phyloP scores from a whole-genome alignment of 2,329 filamentous ascomycete species.

The Neocatenulostroma microsporum region DNA sequence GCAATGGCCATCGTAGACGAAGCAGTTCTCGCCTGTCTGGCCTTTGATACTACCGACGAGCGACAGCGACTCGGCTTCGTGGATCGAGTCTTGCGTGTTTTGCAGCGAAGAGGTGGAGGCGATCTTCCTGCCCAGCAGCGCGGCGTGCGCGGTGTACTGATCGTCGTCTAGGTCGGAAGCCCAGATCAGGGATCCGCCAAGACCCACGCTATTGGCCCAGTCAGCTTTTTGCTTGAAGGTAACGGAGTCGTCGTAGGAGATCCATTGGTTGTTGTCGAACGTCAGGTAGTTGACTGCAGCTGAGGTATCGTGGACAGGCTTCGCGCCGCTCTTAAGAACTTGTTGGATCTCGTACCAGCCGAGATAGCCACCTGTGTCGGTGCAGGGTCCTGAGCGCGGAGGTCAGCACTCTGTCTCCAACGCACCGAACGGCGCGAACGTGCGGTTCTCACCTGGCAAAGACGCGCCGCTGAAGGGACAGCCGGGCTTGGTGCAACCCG shows the following conservation, averaged over 20 bases:
- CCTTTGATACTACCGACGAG: no score
- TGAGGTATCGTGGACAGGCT: conserved; percentile 17
- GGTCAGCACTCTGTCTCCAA: no score
- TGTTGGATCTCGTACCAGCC: neutral
- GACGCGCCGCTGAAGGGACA: conserved; percentile 11
- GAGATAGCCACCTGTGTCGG: neutral
- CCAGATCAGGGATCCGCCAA: conserved; percentile 24
- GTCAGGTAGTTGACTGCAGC: conserved; percentile 29
- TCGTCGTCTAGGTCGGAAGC: conserved; percentile 4
- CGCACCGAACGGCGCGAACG: no score
- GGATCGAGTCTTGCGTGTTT: no score
- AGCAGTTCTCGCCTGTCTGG: no score
- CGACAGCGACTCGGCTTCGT: no score
- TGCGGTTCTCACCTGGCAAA: neutral
- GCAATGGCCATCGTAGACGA: no score
- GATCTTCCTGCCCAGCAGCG: no score
- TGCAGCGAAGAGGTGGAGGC: no score
- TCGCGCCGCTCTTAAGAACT: neutral
- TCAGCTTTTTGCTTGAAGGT: conserved; percentile 31
- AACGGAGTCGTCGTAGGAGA: conserved; percentile 33
- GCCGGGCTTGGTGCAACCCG: conserved; percentile 11
- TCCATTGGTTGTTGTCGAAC: conserved; percentile 33
- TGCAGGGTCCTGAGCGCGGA: no score
- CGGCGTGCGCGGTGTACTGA: no score
- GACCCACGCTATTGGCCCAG: conserved; percentile 26